Evolutionary conservation across 768 basidiomycete genomes (phyloP), one percentile per base, ranked within the genome.

Genomic region (Russula sp.): DNA sequence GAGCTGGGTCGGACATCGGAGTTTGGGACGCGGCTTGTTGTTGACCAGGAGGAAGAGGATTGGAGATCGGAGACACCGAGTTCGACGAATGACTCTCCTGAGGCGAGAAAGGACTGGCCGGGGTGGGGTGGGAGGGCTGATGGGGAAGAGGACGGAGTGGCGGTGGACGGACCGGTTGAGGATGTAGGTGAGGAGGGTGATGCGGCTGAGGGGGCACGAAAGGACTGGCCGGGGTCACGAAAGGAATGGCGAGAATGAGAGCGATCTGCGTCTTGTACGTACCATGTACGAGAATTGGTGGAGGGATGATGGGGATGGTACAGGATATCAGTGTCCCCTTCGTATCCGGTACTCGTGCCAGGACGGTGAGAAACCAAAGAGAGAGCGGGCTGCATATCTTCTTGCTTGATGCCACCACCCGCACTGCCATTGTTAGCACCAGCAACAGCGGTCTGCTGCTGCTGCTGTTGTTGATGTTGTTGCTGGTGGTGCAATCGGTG

Each of bases 221-320:
- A 87, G 86, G 87, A 87, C 84, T 87, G 86, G 83, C 80, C 77
- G 58, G 84, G 78, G 79, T 84, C 84, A 82, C 84, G 86, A 86
- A 87, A 87, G 84, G 86, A 87, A 84, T 86, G 84, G 53, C 78
- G 73, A 57, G 75, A 69, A 73, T 73, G 57, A 50, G 69, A 66
- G 70, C 73, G 65, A 73, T 72, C 80, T 68, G 76, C 65, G 67
- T 78, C 75, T 39, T 77, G 79, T 56, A 74, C 67, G 66, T 79
- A 77, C 78, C 75, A 79, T 45, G 72, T 60, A 45, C 68, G 61
- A 39, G 56, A 60, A 62, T 60, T 51, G 35, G 59, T 59, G 63
- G 70, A 64, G n/a, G 71, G 68, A 50, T 75, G 72, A 61, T 76
- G 66, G 13, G 51, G 34, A 50, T 71, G 70, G 57, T 71, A 66